Evolutionary conservation across 2,329 filamentous ascomycete genomes (phyloP).

Genomic region (Sporothrix brasiliensis): DNA sequence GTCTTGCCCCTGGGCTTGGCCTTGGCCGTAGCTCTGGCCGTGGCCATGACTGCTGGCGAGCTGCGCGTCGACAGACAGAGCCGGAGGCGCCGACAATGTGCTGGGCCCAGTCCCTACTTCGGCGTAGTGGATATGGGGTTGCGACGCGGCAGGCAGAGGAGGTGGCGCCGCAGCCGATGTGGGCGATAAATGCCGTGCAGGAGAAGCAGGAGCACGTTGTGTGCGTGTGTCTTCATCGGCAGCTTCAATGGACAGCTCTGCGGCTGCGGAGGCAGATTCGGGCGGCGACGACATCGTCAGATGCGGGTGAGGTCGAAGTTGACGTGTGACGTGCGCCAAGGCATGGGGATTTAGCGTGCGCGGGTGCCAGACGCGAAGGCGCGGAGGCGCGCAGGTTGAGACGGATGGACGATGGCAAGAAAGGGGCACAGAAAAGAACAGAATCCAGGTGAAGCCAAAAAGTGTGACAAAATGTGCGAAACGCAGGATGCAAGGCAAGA

Average conservation of each 20-base stretch:
- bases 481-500: neutral
- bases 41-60: constrained; percentile 20
- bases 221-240: neutral
- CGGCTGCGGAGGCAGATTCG: neutral
- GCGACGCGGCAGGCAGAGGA: neutral
- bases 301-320: neutral
- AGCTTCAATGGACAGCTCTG: neutral
- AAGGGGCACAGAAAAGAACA: neutral
- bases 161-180: neutral
- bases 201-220: neutral
- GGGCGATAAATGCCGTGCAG: neutral
- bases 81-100: constrained; percentile 5
- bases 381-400: neutral
- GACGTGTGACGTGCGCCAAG: constrained; percentile 28
- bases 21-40: neutral
- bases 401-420: neutral
- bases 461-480: neutral
- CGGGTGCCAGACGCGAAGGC: neutral
- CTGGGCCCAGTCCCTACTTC: neutral
- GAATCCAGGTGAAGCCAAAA: neutral
- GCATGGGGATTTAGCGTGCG: constrained; percentile 13
- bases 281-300: constrained; percentile 12
- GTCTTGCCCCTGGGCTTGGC: neutral
- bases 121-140: constrained; percentile 13
- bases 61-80: neutral